These are phyloP conservation scores for Globisporangium lucens DNA, from an alignment of 352 stramenopile genomes.

Conservation along the genomic window DNA sequence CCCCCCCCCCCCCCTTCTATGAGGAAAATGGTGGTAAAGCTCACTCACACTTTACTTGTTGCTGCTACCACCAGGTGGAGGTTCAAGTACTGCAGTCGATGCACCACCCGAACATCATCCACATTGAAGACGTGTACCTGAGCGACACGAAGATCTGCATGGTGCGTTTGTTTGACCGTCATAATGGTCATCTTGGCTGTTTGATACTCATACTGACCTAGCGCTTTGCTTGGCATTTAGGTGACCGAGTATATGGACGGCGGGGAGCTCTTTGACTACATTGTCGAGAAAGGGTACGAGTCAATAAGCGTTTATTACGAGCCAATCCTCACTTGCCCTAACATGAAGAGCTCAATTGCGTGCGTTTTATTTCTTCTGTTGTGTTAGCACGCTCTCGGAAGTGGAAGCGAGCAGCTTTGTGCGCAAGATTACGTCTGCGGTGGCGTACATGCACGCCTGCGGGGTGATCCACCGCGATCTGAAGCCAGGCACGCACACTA, in stretches of 20 bases:
- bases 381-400: conserved; percentile 69
- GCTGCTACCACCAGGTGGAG: conserved; percentile 48
- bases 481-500: conserved; percentile 61
- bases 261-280: conserved; percentile 89
- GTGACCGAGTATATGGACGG: conserved; percentile 88
- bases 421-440: conserved; percentile 86
- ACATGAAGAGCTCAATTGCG: neutral
- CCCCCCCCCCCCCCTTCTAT: neutral
- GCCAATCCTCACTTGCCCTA: neutral
- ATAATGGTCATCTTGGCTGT: neutral
- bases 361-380: neutral
- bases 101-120: conserved; percentile 89
- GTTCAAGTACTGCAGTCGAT: conserved; percentile 90
- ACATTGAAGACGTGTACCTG: conserved; percentile 85
- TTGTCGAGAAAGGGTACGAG: conserved; percentile 73
- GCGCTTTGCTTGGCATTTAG: conserved; percentile 22
- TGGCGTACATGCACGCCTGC: conserved; percentile 88
- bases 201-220: neutral
- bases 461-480: conserved; percentile 89
- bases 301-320: neutral
- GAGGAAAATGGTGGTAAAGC: neutral
- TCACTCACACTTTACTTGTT: neutral
- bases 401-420: conserved; percentile 84
- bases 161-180: conserved; percentile 23
- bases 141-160: conserved; percentile 86